Evolutionary conservation across 345 rosid species (phyloP).

Genomic region (Melastoma malabathricum): DNA sequence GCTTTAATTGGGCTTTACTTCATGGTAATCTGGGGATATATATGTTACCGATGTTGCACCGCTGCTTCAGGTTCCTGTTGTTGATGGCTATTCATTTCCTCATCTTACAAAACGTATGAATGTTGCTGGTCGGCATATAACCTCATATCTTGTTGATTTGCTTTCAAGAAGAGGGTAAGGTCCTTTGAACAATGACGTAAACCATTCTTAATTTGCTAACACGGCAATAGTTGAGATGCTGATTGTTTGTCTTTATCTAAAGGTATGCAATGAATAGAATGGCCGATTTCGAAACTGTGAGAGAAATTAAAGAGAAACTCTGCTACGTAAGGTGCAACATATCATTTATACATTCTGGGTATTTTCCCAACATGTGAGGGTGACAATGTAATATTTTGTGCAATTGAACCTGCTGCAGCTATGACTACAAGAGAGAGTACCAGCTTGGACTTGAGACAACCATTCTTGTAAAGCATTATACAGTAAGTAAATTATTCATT

Average conservation of each 20-base stretch:
- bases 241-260: constrained; percentile 10
- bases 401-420: constrained; percentile 31
- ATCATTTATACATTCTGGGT: constrained; percentile 1
- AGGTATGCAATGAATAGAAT: constrained; percentile 87
- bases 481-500: constrained; percentile 38
- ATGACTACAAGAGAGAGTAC: constrained; percentile 92
- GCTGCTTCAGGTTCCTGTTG: constrained; percentile 79
- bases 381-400: constrained; percentile 5
- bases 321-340: constrained; percentile 66
- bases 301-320: constrained; percentile 93
- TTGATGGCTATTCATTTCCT: constrained; percentile 95
- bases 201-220: not conserved
- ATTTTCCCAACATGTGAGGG: constrained; percentile 3
- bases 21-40: too few relatives aligned
- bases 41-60: constrained; percentile 4
- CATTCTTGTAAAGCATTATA: constrained; percentile 86
- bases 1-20: too few relatives aligned
- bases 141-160: constrained; percentile 89
- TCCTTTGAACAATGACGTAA: constrained; percentile 3
- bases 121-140: constrained; percentile 96
- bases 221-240: constrained; percentile 1
- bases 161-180: constrained; percentile 93
- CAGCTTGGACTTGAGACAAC: constrained; percentile 93
- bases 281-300: constrained; percentile 93
- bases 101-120: constrained; percentile 98